Percentiles rank a stretch among this genome's conserved stretches.
These are phyloP conservation scores for Scenedesmus sp. DNA, from an alignment of 163 green algal genomes.

Conservation along the genomic window DNA sequence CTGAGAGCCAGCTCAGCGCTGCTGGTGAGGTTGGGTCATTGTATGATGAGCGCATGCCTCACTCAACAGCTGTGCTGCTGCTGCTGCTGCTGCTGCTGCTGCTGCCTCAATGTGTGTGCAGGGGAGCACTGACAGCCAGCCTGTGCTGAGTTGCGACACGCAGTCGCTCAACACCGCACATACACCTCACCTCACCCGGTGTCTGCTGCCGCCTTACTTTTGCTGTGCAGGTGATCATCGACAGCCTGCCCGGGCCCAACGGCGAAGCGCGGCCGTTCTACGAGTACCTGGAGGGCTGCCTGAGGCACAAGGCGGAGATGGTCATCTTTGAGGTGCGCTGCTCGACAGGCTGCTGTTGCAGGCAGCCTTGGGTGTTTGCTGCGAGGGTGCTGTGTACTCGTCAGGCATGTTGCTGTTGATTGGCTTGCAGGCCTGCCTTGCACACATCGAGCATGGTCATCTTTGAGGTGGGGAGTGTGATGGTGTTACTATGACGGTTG, in stretches of 20 bases:
- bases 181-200: not conserved
- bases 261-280: slow-evolving; percentile 95
- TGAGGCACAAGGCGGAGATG: slow-evolving; percentile 90
- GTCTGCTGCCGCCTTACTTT: not conserved
- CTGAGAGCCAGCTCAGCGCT: too few relatives aligned
- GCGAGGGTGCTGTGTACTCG: too few relatives aligned
- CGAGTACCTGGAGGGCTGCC: slow-evolving; percentile 97
- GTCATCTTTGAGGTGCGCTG: slow-evolving; percentile 50
- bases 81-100: not conserved
- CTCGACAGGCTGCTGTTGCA: not conserved
- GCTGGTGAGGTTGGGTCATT: too few relatives aligned
- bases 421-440: too few relatives aligned
- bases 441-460: not conserved
- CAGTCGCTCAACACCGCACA: too few relatives aligned
- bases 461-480: too few relatives aligned
- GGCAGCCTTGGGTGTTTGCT: not conserved
- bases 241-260: slow-evolving; percentile 70
- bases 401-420: not conserved
- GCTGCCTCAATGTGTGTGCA: too few relatives aligned
- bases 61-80: too few relatives aligned
- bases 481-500: too few relatives aligned
- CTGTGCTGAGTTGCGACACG: not conserved
- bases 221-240: slow-evolving; percentile 85
- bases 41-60: too few relatives aligned
- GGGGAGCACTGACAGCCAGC: not conserved